Evolutionary conservation across 2,329 filamentous ascomycete species (phyloP).

Genomic region (Cyphellophora attinorum): DNA sequence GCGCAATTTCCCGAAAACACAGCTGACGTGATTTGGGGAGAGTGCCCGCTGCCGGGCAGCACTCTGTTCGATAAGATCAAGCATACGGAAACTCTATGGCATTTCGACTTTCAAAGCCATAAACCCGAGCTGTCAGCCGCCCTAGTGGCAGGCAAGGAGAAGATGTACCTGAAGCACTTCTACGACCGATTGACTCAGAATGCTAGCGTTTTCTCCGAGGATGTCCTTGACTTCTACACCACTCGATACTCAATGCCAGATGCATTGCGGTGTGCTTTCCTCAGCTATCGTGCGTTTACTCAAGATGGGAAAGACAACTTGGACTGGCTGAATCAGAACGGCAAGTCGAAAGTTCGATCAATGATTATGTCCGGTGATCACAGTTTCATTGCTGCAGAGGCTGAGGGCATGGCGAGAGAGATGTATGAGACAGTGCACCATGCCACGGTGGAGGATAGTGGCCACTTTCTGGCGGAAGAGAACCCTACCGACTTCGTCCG

Average conservation of each 20-base stretch:
- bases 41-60: constrained; percentile 31
- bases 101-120: constrained; percentile 33
- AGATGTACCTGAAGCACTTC: constrained; percentile 35
- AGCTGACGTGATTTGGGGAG: constrained; percentile 31
- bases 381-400: constrained; percentile 19
- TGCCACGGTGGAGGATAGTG: constrained; percentile 20
- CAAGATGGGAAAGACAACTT: constrained; percentile 24
- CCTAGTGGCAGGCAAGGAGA: constrained; percentile 30
- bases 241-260: constrained; percentile 26
- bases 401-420: constrained; percentile 22
- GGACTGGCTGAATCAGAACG: constrained; percentile 20
- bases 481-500: constrained; percentile 28
- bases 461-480: constrained; percentile 31
- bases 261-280: constrained; percentile 25
- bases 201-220: constrained; percentile 24
- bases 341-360: constrained; percentile 23
- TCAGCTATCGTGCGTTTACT: constrained; percentile 25
- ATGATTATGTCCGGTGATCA: constrained; percentile 23
- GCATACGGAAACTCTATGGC: constrained; percentile 29
- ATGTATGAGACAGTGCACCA: constrained; percentile 22
- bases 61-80: constrained; percentile 26
- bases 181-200: constrained; percentile 30
- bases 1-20: constrained; percentile 22
- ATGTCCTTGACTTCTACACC: constrained; percentile 32
- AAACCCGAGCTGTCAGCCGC: constrained; percentile 29